Percentiles rank a stretch among this genome's conserved stretches.
These are phyloP conservation scores for Cephalotrichum gorgonifer DNA, from an alignment of 2,329 filamentous ascomycete genomes.

Conservation along the genomic window DNA sequence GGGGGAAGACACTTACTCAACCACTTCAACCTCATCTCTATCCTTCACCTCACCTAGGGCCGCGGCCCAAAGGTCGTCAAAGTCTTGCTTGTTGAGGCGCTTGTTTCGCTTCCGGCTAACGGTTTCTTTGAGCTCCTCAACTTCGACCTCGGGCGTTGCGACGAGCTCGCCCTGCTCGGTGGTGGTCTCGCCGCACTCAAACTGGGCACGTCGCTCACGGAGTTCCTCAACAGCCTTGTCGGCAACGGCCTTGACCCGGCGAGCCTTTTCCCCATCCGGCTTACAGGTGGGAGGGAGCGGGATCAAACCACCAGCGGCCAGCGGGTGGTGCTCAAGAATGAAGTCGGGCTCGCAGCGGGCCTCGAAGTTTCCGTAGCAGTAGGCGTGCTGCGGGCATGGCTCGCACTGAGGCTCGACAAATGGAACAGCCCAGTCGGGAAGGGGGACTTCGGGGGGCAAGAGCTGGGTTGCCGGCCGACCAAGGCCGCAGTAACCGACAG, in stretches of 20 bases:
- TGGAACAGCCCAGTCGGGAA: slow-evolving; percentile 64
- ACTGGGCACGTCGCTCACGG: slow-evolving; percentile 74
- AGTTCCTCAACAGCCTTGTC: slow-evolving; percentile 82
- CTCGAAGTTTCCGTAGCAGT: slow-evolving; percentile 69
- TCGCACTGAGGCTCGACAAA: slow-evolving; percentile 76
- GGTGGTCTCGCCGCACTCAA: slow-evolving; percentile 71
- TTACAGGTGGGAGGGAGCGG: slow-evolving; percentile 88
- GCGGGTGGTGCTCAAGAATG: slow-evolving; percentile 71
- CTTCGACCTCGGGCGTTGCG: slow-evolving; percentile 48
- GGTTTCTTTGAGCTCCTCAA: slow-evolving; percentile 66
- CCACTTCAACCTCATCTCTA: slow-evolving; percentile 49
- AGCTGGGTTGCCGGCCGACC: slow-evolving; percentile 50
- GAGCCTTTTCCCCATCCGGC: slow-evolving; percentile 85
- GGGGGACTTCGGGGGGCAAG: slow-evolving; percentile 34
- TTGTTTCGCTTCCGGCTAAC: slow-evolving; percentile 69
- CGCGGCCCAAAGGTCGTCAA: slow-evolving; percentile 75
- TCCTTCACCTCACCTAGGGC: slow-evolving; percentile 62
- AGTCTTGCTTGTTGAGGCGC: slow-evolving; percentile 77
- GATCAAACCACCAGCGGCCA: slow-evolving; percentile 69
- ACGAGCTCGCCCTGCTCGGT: slow-evolving; percentile 50
- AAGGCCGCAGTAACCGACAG: slow-evolving; percentile 87
- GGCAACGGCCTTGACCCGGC: slow-evolving; percentile 76
- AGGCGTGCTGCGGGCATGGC: slow-evolving; percentile 80
- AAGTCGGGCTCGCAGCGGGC: slow-evolving; percentile 82
- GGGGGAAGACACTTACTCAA: slow-evolving; percentile 42